Conservation (phyloP, 495 filamentous ascomycete species). For the Parathielavia appendiculata region DNA sequence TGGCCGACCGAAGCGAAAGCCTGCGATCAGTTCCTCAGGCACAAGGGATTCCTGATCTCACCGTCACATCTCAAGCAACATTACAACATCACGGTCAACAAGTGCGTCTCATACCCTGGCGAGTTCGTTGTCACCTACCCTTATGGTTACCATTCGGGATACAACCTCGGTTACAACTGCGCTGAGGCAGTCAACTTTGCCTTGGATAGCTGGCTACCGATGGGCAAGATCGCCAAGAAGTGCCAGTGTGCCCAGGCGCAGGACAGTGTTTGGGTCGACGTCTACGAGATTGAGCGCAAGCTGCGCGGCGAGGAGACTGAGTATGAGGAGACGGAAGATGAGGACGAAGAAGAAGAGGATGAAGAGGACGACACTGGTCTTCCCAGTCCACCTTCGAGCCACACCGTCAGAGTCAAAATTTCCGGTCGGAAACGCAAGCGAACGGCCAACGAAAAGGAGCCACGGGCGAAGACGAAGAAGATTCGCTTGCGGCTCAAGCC, state of each 20-base stretch:
- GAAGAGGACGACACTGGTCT: slow-evolving; percentile 60
- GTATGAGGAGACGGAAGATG: slow-evolving; percentile 77
- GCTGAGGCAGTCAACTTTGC: slow-evolving; percentile 99
- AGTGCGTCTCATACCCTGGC: slow-evolving; percentile 89
- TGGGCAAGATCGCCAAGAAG: slow-evolving; percentile 94
- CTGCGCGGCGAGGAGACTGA: slow-evolving; percentile 88
- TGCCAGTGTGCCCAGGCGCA: slow-evolving; percentile 81
- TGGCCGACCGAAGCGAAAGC: slow-evolving; percentile 97
- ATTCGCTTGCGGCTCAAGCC: slow-evolving; percentile 63
- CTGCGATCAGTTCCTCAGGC: slow-evolving; percentile 91
- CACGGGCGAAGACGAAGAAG: slow-evolving; percentile 62
- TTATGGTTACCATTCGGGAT: slow-evolving; percentile 97
- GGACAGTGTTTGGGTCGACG: slow-evolving; percentile 98
- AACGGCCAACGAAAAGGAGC: slow-evolving; percentile 31
- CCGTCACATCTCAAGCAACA: slow-evolving; percentile 78
- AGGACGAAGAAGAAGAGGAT: slow-evolving; percentile 65
- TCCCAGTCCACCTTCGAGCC: slow-evolving; percentile 64
- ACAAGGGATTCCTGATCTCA: slow-evolving; percentile 98
- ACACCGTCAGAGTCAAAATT: slow-evolving; percentile 46
- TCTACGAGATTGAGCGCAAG: slow-evolving; percentile 90
- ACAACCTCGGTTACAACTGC: slow-evolving; percentile 97
- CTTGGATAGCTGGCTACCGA: slow-evolving; percentile 86
- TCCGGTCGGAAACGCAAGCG: slow-evolving; percentile 54
- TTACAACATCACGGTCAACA: slow-evolving; percentile 92
- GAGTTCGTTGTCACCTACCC: slow-evolving; percentile 99